Evolutionary conservation across 192 early-diverging fungal genomes (phyloP).

Genomic region (Umbelopsis isabellina): DNA sequence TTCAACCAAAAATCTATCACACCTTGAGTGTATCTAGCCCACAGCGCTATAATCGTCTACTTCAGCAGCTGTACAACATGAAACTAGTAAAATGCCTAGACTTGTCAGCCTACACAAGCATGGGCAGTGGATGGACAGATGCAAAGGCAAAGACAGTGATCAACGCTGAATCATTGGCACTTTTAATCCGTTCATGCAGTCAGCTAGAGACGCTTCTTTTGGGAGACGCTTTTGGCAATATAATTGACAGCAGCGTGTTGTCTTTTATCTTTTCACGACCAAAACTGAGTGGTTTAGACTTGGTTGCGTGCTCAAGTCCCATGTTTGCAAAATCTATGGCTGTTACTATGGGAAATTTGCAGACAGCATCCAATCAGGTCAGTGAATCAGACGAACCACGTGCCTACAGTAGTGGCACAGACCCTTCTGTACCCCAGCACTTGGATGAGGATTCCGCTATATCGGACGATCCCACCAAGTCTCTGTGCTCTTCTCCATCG

Average conservation of each 20-base stretch:
- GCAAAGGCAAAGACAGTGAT: conserved; percentile 22
- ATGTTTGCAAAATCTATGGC: conserved; percentile 1
- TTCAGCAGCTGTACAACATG: conserved; percentile 17
- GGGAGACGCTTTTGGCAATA: conserved; percentile 26
- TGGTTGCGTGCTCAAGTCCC: conserved; percentile 16
- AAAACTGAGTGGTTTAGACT: background rate
- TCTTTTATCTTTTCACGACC: conserved; percentile 4
- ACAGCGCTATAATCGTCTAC: conserved; percentile 8
- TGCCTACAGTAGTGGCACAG: conserved; percentile 11
- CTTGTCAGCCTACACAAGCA: conserved; percentile 22
- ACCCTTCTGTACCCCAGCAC: background rate
- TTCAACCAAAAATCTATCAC: background rate
- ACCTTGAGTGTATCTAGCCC: conserved; percentile 3
- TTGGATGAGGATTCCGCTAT: background rate
- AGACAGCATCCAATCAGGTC: background rate
- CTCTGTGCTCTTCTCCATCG: background rate
- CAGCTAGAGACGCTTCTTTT: conserved; percentile 20
- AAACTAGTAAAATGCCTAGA: conserved; percentile 15
- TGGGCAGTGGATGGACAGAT: conserved; percentile 20
- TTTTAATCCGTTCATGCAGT: conserved; percentile 21
- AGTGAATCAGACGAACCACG: background rate
- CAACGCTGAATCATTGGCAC: conserved; percentile 8
- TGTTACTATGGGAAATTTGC: conserved; percentile 9
- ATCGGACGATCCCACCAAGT: background rate
- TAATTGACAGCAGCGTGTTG: background rate